Conservation (phyloP, 345 rosid species). For the Camelina hispida region DNA sequence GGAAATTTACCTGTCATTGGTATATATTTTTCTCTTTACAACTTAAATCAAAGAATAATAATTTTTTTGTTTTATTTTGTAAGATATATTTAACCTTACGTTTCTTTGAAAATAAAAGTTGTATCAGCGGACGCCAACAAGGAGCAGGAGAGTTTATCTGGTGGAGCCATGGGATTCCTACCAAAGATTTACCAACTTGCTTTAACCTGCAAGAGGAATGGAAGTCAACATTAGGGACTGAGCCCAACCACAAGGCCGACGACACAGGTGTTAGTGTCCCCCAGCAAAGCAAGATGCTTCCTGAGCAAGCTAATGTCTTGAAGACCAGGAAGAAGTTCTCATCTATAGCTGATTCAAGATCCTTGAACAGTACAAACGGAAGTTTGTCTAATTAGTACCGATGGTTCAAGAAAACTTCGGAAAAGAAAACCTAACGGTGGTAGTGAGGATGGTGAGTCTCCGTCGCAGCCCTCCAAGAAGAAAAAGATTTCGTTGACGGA, state of each 20-base stretch:
- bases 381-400: constrained; percentile 5
- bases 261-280: constrained; percentile 24
- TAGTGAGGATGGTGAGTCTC: constrained; percentile 32
- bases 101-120: constrained; percentile 46
- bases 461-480: constrained; percentile 47
- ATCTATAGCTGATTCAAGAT: constrained; percentile 19
- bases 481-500: constrained; percentile 63
- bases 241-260: neutral
- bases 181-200: constrained; percentile 64
- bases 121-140: constrained; percentile 69
- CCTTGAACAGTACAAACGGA: constrained; percentile 16
- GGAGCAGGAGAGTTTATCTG: constrained; percentile 51
- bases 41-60: neutral
- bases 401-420: constrained; percentile 26
- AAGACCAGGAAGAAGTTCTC: constrained; percentile 14
- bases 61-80: neutral
- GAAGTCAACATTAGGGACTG: constrained; percentile 40
- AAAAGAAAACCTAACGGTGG: constrained; percentile 19
- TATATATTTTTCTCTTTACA: constrained; percentile 34
- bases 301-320: constrained; percentile 22
- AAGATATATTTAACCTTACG: constrained; percentile 4
- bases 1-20: constrained; percentile 64
- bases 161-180: constrained; percentile 67
- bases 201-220: constrained; percentile 43
- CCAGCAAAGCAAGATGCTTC: constrained; percentile 17